A percentile compares a stretch with the other conserved stretches of the same genome.
Evolutionary conservation across 2,329 filamentous ascomycete species (phyloP).

Genomic region (Lithohypha guttulata): DNA sequence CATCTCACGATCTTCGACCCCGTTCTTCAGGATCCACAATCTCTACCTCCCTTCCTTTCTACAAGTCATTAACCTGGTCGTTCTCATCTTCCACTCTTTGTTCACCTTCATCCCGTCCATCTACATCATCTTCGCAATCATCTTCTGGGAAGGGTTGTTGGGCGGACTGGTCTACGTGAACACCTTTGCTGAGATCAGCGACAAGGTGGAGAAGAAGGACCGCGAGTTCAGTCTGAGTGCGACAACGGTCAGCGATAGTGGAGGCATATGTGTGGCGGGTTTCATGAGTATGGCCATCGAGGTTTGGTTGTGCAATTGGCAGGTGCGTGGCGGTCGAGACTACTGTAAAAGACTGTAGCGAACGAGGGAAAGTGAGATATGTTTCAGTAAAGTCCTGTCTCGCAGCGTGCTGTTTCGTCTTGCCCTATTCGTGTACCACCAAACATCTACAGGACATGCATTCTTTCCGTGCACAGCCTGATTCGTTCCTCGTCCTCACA

Average conservation of each 20-base stretch:
- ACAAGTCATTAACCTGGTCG: constrained; percentile 64
- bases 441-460: too few relatives aligned
- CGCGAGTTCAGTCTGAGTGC: constrained; percentile 86
- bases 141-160: constrained; percentile 90
- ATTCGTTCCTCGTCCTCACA: too few relatives aligned
- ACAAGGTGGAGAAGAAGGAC: constrained; percentile 64
- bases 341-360: constrained; percentile 49
- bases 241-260: constrained; percentile 85
- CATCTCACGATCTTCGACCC: constrained; percentile 80
- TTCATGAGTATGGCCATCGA: constrained; percentile 76
- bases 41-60: constrained; percentile 75
- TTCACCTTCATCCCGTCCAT: constrained; percentile 74
- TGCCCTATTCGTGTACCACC: too few relatives aligned
- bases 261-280: constrained; percentile 77
- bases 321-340: constrained; percentile 67
- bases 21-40: constrained; percentile 69
- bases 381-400: background rate
- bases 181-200: constrained; percentile 88
- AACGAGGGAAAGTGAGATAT: background rate
- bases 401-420: too few relatives aligned
- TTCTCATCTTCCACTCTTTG: constrained; percentile 67
- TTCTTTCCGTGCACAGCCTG: too few relatives aligned
- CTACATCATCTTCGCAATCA: constrained; percentile 70
- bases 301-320: constrained; percentile 69
- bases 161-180: constrained; percentile 92